These are phyloP conservation scores for Kuraishia piskuri DNA, from an alignment of 805 yeast species.

Conservation along the genomic window DNA sequence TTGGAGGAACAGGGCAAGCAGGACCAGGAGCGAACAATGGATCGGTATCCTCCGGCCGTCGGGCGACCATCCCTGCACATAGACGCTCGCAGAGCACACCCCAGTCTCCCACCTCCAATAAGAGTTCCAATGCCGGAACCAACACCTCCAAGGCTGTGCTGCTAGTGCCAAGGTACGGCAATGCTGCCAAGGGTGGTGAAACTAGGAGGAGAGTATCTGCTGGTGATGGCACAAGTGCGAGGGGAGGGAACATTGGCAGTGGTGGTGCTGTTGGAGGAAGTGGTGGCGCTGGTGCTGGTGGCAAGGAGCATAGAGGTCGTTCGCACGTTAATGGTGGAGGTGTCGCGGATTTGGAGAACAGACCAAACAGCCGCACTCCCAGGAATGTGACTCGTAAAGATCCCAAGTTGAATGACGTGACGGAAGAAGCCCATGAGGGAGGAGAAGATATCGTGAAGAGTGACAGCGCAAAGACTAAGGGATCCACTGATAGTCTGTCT, in stretches of 20 bases:
- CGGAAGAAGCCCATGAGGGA: background rate
- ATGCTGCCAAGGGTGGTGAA: background rate
- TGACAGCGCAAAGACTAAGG: background rate
- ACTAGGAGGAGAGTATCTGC: background rate
- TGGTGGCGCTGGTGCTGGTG: too few relatives aligned
- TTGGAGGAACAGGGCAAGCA: background rate
- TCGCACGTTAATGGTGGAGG: background rate
- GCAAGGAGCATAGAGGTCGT: background rate
- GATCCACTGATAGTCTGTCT: background rate
- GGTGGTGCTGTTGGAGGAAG: too few relatives aligned
- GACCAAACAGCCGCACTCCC: background rate
- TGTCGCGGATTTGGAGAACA: background rate
- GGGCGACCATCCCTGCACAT: background rate
- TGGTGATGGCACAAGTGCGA: background rate
- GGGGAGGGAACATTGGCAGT: too few relatives aligned
- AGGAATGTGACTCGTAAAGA: background rate
- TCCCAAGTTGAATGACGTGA: background rate
- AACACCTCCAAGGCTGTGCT: conserved; percentile 2
- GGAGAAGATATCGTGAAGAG: background rate
- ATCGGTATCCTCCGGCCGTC: background rate
- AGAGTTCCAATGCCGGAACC: conserved; percentile 1
- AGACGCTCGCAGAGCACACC: conserved; percentile 7
- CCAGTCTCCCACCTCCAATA: conserved; percentile 5
- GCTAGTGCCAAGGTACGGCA: conserved; percentile 1
- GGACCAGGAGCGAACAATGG: background rate